phyloP scores from a whole-genome alignment of 371 early-diverging fungal species.

The Cokeromyces recurvatus region DNA sequence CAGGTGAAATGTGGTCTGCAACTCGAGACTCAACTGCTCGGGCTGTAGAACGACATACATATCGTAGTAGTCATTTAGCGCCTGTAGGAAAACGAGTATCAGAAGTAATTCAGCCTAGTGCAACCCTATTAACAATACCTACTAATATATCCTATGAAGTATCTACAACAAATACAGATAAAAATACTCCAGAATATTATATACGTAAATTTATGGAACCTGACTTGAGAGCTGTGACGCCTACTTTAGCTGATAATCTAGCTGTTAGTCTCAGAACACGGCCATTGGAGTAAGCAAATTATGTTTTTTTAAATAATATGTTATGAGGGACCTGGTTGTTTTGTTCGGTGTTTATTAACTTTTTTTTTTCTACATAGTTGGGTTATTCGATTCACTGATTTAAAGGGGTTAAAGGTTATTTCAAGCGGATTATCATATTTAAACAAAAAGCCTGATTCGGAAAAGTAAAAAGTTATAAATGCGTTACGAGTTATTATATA shows the following conservation, averaged over 20 bases:
- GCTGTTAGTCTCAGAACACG: constrained; percentile 43
- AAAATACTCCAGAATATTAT: constrained; percentile 37
- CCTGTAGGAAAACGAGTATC: constrained; percentile 9
- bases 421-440: constrained; percentile 50
- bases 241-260: constrained; percentile 31
- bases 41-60: constrained; percentile 32
- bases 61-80: constrained; percentile 9
- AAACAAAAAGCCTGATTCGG: constrained; percentile 29
- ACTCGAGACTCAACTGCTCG: constrained; percentile 37
- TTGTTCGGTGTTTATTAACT: too few relatives aligned
- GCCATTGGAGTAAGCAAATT: constrained; percentile 36
- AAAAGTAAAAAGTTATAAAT: too few relatives aligned
- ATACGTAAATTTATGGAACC: constrained; percentile 43
- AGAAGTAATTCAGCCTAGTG: constrained; percentile 7
- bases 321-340: not conserved
- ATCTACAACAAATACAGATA: constrained; percentile 17
- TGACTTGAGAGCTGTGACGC: constrained; percentile 37
- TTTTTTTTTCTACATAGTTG: constrained; percentile 30
- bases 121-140: not conserved
- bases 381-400: constrained; percentile 59
- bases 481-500: constrained; percentile 1
- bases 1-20: constrained; percentile 42
- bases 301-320: too few relatives aligned
- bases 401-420: constrained; percentile 59
- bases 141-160: constrained; percentile 16